Conservation (phyloP, 106 monocot species). For the Cymbidium sinense region DNA sequence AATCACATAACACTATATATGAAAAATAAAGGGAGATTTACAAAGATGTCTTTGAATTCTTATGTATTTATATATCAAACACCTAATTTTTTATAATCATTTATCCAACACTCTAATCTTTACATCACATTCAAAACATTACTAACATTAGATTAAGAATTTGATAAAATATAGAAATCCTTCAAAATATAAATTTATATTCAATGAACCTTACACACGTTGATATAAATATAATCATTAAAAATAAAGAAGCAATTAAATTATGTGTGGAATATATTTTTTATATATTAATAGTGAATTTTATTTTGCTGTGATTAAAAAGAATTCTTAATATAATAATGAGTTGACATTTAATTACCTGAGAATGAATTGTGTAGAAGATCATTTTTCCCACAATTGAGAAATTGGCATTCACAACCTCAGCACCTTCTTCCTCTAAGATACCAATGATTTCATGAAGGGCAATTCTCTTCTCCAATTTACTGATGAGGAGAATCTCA, state of each 20-base stretch:
- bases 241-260: too few species aligned
- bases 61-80: too few species aligned
- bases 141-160: too few species aligned
- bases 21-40: too few species aligned
- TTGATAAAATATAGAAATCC: too few species aligned
- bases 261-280: not conserved
- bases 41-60: too few species aligned
- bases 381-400: slow-evolving; percentile 42
- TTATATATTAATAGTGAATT: not conserved
- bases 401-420: slow-evolving; percentile 63
- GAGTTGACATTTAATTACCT: slow-evolving; percentile 16
- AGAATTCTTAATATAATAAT: not conserved
- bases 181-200: too few species aligned
- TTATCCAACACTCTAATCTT: too few species aligned
- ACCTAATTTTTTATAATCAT: too few species aligned
- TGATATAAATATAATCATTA: too few species aligned
- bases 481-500: slow-evolving; percentile 54
- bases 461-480: slow-evolving; percentile 15
- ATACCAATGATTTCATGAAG: slow-evolving; percentile 45
- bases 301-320: not conserved
- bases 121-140: not conserved
- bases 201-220: too few species aligned
- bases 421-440: slow-evolving; percentile 79
- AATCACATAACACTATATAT: too few species aligned
- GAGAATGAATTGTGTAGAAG: slow-evolving; percentile 64